phyloP scores from a whole-genome alignment of 140 eudicot genomes.

The Senecio squalidus region DNA sequence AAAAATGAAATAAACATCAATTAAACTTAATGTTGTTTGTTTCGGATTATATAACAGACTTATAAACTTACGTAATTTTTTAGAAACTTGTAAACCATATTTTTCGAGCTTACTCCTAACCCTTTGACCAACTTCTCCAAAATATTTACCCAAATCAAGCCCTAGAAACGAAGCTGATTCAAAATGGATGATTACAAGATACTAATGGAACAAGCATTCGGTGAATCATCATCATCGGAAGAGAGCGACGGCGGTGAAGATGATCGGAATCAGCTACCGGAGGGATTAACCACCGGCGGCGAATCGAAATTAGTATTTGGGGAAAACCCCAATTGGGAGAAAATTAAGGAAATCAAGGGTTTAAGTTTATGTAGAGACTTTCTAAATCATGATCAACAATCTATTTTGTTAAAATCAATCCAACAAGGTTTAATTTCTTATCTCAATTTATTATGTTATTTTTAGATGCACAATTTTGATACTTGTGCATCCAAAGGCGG shows the following conservation, averaged over 20 bases:
- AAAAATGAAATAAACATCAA: too few relatives aligned
- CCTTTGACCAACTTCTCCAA: background rate
- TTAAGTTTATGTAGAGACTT: conserved; percentile 63
- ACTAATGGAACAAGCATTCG: conserved; percentile 23
- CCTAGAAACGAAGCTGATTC: conserved; percentile 8
- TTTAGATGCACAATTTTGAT: too few relatives aligned
- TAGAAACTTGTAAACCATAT: too few relatives aligned
- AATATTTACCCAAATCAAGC: background rate
- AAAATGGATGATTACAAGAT: conserved; percentile 7
- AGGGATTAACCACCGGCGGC: conserved; percentile 9
- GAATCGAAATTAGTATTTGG: conserved; percentile 39
- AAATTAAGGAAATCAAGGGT: conserved; percentile 45
- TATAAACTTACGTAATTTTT: too few relatives aligned
- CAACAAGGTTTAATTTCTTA: conserved; percentile 37
- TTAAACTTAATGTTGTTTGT: too few relatives aligned
- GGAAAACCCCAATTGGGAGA: conserved; percentile 52
- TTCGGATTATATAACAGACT: too few relatives aligned
- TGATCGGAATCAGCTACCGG: conserved; percentile 10
- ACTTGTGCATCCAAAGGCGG: too few relatives aligned
- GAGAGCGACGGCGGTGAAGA: conserved; percentile 50
- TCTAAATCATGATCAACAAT: conserved; percentile 53
- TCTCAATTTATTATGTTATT: background rate
- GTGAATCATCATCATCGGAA: conserved; percentile 29
- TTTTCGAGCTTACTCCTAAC: background rate
- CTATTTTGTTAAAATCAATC: conserved; percentile 49